Percentiles rank a stretch among this genome's conserved stretches.
Evolutionary conservation across 2,329 filamentous ascomycete species (phyloP).

Genomic region (Rasamsonia emersonii): DNA sequence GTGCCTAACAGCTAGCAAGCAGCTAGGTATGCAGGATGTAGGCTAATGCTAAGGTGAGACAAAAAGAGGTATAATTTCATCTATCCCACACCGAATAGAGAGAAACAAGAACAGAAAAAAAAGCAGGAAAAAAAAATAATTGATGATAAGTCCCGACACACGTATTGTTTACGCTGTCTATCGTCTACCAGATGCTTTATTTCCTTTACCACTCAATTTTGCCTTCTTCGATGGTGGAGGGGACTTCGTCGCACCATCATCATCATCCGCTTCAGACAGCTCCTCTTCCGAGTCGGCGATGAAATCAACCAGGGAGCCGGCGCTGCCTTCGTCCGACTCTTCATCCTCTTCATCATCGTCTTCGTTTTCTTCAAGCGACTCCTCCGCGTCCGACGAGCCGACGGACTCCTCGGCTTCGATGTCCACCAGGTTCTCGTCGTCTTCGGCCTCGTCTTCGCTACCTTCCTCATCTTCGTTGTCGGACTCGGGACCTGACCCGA

Average conservation of each 20-base stretch:
- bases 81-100: too few species aligned
- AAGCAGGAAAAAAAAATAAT: constrained; percentile 1
- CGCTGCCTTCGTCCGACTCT: constrained; percentile 54
- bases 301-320: constrained; percentile 38
- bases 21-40: too few species aligned
- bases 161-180: neutral
- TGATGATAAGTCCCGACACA: too few species aligned
- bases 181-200: constrained; percentile 13
- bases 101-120: too few species aligned
- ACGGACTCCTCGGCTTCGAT: constrained; percentile 37
- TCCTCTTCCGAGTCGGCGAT: constrained; percentile 41
- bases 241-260: constrained; percentile 13
- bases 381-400: constrained; percentile 35
- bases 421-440: constrained; percentile 34
- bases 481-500: constrained; percentile 29
- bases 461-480: constrained; percentile 41
- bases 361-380: constrained; percentile 52
- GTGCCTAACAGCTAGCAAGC: too few species aligned
- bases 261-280: constrained; percentile 18
- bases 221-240: constrained; percentile 29
- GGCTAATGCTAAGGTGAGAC: too few species aligned
- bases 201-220: constrained; percentile 25
- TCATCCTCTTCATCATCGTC: constrained; percentile 54
- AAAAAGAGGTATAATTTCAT: too few species aligned
- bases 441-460: constrained; percentile 29